Base-by-base conservation (phyloP, 1,284 basidiomycete species). In the Cystobasidium sp. region DNA sequence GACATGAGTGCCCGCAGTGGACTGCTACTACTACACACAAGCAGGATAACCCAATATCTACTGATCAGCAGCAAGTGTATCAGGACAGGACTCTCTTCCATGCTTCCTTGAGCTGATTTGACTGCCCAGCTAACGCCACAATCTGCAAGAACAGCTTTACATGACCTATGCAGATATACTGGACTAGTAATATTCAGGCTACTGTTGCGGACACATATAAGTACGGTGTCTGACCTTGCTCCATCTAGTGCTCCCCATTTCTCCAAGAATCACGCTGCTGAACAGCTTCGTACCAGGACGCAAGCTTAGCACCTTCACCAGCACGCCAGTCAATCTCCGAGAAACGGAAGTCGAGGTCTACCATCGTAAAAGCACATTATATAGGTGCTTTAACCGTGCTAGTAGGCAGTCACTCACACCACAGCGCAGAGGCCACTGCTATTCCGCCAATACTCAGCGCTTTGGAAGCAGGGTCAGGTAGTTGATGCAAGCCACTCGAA, bases 291-390 rank as follows among this genome's bases (percentile, higher is more conserved):
- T 66, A 66, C 64, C 64, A 66, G 1, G n/a, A 47, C 9, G 64
- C 64, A 8, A 66, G 24, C 39, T 66, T 66, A 7, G 20, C 20
- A 47, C 64, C 64, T 66, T 53, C n/a, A 20, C 64, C 64, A 14
- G 64, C 31, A 16, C 64, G 64, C 64, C 64, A 66, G 39, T 66
- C 64, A 20, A 66, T 51, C 39, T 66, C 64, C 16, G 64, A 49
- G 31, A 53, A 66, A 22, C 64, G 31, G 18, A 52, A 52, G 64
- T 66, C 64, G 3, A 66, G 64, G 24, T 66, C 64, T 66, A 43
- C 14, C 64, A 53, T 61, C 18, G 37, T 39, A 14, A 16, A 16
- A 10, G 16, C 43, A 49, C 39, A n/a, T 9, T 22, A 6, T 2
- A 16, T n/a, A 66, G 20, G 10, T 44, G 37, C 16, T 6, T 14